These are phyloP conservation scores for Aspergillus piperis DNA, from an alignment of 2,329 filamentous ascomycete genomes.

Conservation along the genomic window DNA sequence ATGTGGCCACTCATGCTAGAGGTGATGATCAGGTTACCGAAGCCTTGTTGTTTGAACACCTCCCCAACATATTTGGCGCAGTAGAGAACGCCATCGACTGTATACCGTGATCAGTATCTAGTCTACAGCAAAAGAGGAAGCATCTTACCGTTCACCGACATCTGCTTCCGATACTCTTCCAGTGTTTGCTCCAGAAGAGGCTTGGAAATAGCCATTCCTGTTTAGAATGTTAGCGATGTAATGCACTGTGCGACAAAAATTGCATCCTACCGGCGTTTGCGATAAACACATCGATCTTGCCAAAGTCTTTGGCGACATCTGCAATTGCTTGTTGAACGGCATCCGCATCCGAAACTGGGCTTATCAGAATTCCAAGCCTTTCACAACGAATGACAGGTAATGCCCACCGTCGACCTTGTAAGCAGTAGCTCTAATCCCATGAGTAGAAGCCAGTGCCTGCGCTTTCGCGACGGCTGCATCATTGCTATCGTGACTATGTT, in stretches of 20 bases:
- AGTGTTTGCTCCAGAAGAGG: constrained; percentile 57
- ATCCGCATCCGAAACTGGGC: constrained; percentile 44
- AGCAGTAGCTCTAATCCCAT: constrained; percentile 42
- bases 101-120: neutral
- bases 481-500: constrained; percentile 25
- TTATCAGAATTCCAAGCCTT: neutral
- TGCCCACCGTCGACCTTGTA: constrained; percentile 47
- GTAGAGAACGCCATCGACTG: constrained; percentile 52
- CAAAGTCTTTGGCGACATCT: constrained; percentile 44
- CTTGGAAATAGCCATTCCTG: constrained; percentile 56
- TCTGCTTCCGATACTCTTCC: constrained; percentile 54
- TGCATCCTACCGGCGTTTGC: constrained; percentile 43
- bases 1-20: constrained; percentile 54
- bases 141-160: constrained; percentile 55
- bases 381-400: neutral
- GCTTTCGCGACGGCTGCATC: constrained; percentile 40
- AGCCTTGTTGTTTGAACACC: constrained; percentile 46
- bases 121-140: no score
- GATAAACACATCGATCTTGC: constrained; percentile 47
- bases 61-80: constrained; percentile 49
- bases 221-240: constrained; percentile 3
- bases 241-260: no score
- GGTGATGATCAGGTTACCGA: constrained; percentile 52
- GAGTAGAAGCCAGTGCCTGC: constrained; percentile 33
- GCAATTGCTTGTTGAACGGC: constrained; percentile 38